These are phyloP conservation scores for Escallonia rubra DNA, from an alignment of 129 eudicot genomes.

Conservation along the genomic window DNA sequence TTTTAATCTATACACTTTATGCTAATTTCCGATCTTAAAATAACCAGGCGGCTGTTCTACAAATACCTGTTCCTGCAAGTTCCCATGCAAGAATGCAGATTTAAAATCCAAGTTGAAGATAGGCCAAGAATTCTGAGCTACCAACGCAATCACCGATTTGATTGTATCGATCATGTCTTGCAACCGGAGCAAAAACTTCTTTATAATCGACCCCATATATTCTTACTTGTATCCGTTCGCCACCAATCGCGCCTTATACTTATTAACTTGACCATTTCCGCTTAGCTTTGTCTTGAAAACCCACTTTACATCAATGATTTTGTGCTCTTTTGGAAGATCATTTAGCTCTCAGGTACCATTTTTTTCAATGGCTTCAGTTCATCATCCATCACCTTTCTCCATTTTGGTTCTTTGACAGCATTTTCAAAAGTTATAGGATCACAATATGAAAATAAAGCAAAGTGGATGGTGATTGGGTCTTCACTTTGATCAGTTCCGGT, in stretches of 20 bases:
- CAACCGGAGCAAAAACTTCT: too few species aligned
- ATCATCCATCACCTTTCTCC: constrained; percentile 4
- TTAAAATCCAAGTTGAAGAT: background rate
- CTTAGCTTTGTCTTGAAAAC: background rate
- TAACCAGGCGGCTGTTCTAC: constrained; percentile 9
- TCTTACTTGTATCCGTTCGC: background rate
- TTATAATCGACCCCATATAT: too few species aligned
- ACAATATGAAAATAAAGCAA: constrained; percentile 3
- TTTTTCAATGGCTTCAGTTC: background rate
- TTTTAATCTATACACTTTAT: constrained; percentile 7
- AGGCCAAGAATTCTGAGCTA: background rate
- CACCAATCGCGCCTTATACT: constrained; percentile 8
- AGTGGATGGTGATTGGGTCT: too few species aligned
- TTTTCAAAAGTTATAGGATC: constrained; percentile 1
- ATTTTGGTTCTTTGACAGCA: constrained; percentile 3
- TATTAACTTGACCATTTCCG: background rate
- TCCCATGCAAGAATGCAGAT: constrained; percentile 6
- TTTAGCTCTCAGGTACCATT: constrained; percentile 3
- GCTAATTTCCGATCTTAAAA: background rate
- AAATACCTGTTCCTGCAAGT: too few species aligned
- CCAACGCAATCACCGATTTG: background rate
- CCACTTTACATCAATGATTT: constrained; percentile 10
- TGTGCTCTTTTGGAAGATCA: constrained; percentile 8
- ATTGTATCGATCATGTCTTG: too few species aligned
- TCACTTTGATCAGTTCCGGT: too few species aligned